Base-by-base conservation (phyloP, 495 filamentous ascomycete species). In the Filosporella fistucella region DNA sequence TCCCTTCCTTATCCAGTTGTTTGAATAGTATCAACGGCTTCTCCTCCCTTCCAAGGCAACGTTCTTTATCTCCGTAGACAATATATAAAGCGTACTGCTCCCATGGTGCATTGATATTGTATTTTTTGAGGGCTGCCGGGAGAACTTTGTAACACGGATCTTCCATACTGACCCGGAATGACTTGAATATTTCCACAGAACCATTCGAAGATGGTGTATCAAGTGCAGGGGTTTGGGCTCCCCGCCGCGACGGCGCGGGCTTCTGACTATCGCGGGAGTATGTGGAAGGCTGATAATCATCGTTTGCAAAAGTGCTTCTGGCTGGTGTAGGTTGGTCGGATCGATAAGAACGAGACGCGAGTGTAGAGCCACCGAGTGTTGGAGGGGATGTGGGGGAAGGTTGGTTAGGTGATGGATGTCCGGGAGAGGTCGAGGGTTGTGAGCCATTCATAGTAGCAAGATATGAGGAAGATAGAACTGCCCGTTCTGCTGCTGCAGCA, bases 61-160 rank as follows among this genome's bases (percentile, higher is more conserved):
- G 81, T 69, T 98, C 93, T 65, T 98, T 88, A 53, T 98, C 91
- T 16, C 93, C 93, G 56, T 95, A 93, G 1, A 98, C 93, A 51
- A 97, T 97, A 61, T 97, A 98, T 22, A 98, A 75, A 1, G 93
- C 91, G 55, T 98, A 98, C 57, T 95, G 86, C 55, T 91, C 88
- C 86, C 90, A 96, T 43, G 95, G 91, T 17, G 88, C 89, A 48
- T 93, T 87, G 75, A 98, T 98, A 63, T 96, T 93, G 71, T 98
- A 98, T 61, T 95, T 95, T 63, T 91, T 91, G 18, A 98, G 75
- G 10, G 93, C 93, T 21, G 94, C 93, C 1, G 93, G 93, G 8
- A 98, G 79, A 25, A 98, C 93, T 60, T 95, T 96, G 68, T 96
- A 82, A 70, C 93, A 98, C 1, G 93, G 93, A 56, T 97, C 93